These are phyloP conservation scores for Beauveria pseudobassiana DNA, from an alignment of 2,329 filamentous ascomycete genomes.

Conservation along the genomic window DNA sequence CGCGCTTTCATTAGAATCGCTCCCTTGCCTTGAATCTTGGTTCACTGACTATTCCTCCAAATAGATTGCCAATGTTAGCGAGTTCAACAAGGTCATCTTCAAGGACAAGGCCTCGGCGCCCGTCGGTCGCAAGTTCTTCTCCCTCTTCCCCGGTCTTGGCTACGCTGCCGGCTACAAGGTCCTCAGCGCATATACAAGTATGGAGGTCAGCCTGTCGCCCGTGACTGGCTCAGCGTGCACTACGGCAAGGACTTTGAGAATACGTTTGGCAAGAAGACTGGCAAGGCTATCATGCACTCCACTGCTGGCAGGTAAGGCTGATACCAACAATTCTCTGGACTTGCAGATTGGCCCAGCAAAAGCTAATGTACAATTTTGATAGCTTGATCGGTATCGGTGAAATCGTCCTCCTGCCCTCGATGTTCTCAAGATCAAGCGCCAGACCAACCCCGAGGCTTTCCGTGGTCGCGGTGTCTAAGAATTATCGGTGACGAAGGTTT, in stretches of 20 bases:
- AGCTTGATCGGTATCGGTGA: constrained; percentile 95
- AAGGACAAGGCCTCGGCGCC: constrained; percentile 74
- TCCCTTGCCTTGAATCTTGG: background rate
- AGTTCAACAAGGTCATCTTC: constrained; percentile 90
- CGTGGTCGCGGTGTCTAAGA: constrained; percentile 82
- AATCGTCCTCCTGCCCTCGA: constrained; percentile 93
- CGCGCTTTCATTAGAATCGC: background rate
- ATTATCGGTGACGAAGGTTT: constrained; percentile 94
- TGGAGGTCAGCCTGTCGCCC: constrained; percentile 89
- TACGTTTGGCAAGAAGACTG: constrained; percentile 91
- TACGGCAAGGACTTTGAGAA: constrained; percentile 78
- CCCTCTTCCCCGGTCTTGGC: constrained; percentile 91
- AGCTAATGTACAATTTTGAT: constrained; percentile 15
- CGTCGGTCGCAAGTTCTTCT: constrained; percentile 73
- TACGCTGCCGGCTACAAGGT: constrained; percentile 98
- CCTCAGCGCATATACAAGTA: constrained; percentile 98
- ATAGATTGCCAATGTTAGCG: constrained; percentile 33
- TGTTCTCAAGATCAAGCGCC: constrained; percentile 98
- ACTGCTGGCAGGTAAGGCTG: constrained; percentile 71
- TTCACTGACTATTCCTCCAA: constrained; percentile 14
- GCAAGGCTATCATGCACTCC: constrained; percentile 97
- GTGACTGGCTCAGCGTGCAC: constrained; percentile 77
- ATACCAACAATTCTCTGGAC: background rate
- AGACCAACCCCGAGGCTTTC: constrained; percentile 98
- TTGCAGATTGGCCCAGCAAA: background rate